Base-by-base conservation (phyloP, 1,284 basidiomycete species). In the Sparassis latifolia region DNA sequence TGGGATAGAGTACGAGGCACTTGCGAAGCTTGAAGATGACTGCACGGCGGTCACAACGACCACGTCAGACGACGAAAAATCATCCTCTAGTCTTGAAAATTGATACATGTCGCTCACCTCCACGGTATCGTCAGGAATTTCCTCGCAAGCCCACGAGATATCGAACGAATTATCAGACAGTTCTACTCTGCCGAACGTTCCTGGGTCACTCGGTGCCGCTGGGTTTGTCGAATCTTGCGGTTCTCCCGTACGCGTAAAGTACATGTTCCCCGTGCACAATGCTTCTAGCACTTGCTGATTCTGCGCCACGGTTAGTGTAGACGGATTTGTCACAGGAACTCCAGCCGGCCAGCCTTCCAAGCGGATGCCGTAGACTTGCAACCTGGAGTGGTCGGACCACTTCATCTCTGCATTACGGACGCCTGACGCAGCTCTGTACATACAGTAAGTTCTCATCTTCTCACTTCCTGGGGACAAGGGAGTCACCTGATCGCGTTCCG, bases 321-420 rank as follows among this genome's bases (percentile, higher is more conserved):
- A 84, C 2, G 83, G 82, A 58, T 84, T 85, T 54, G 76, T 74
- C 29, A 68, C 62, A 5, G 80, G 80, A 29, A 86, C 72, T 39
- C 67, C 66, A 20, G 69, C 51, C 12, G 83, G 83, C 83, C 83
- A 86, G 35, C 83, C 83, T 10, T 77, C 67, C 38, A 85, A 62
- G 42, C 69, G 73, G 31, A 84, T 77, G n/a, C 78, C 78, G 56
- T 82, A 84, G 3, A 66, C 61, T 29, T 56, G 55, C 33, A 86
- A 63, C 45, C 76, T 72, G 30, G 78, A 74, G 49, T 77, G 82
- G 58, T 82, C 82, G 3, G 78, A 78, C 83, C 83, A 86, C 63
- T 80, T 84, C 83, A 86, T 86, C 57, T 86, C 83, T 28, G 83
- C 82, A 52, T 72, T 79, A 3, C 78, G 77, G 10, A 78, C 63